Percentiles rank a stretch among this genome's conserved stretches.
These are phyloP conservation scores for Schwanniomyces pseudopolymorphus DNA, from an alignment of 805 yeast species.

Conservation along the genomic window DNA sequence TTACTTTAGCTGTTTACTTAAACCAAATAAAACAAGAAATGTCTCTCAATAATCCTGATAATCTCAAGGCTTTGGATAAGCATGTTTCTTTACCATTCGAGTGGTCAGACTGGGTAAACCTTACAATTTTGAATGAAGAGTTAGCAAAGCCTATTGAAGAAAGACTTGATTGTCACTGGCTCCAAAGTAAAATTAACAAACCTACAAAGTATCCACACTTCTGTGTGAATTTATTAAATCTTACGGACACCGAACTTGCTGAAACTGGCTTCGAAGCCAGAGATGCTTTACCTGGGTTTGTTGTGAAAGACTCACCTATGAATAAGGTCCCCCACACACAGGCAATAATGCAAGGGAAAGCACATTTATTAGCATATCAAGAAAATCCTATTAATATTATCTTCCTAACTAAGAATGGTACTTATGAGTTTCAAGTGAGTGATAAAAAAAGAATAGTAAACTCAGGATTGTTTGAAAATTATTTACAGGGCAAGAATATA, in stretches of 20 bases:
- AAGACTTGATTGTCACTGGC: slow-evolving; percentile 18
- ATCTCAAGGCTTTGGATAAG: slow-evolving; percentile 12
- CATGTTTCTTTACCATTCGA: slow-evolving; percentile 29
- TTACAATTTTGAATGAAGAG: slow-evolving; percentile 32
- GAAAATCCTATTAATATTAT: slow-evolving; percentile 40
- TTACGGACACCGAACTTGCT: slow-evolving; percentile 18
- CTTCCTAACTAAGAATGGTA: slow-evolving; percentile 37
- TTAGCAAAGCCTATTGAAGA: slow-evolving; percentile 9
- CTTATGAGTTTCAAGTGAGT: slow-evolving; percentile 29
- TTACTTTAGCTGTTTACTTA: slow-evolving; percentile 48
- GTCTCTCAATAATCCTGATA: slow-evolving; percentile 11
- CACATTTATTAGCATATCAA: slow-evolving; percentile 38
- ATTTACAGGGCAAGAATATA: slow-evolving; percentile 17
- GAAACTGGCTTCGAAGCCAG: slow-evolving; percentile 17
- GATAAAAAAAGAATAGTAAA: slow-evolving; percentile 28
- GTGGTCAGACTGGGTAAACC: slow-evolving; percentile 54
- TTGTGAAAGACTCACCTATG: slow-evolving; percentile 27
- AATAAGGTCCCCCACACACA: slow-evolving; percentile 32
- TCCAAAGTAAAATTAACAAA: slow-evolving; percentile 18
- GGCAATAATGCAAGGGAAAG: slow-evolving; percentile 41
- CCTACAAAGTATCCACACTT: slow-evolving; percentile 16
- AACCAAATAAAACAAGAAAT: slow-evolving; percentile 33
- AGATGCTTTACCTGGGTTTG: slow-evolving; percentile 42
- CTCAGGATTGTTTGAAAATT: slow-evolving; percentile 36
- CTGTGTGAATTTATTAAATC: slow-evolving; percentile 15